Base-by-base conservation (phyloP, 2,329 filamentous ascomycete species). In the Harringtonia aguacate region DNA sequence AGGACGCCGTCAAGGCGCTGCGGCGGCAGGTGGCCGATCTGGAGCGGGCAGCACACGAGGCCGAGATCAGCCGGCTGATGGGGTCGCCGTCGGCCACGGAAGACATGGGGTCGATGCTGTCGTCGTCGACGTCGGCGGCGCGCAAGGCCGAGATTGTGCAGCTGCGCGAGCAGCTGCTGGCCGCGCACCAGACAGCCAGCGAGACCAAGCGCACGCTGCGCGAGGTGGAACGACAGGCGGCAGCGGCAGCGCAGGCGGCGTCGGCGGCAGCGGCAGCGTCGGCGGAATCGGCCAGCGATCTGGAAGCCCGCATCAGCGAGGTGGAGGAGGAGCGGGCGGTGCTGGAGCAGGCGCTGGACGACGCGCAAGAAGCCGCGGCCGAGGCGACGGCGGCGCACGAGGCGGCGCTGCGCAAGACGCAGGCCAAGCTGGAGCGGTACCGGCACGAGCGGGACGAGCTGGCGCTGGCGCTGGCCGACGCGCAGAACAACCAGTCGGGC, bases 11-110 rank as follows among this genome's bases (percentile, higher is more conserved):
- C 46, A 79, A 80, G 47, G 65, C 68, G 18, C 72, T 84, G 46
- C 84, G 82, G 58, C 70, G 73, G 39, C 74, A 81, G 46, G 72
- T 86, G 39, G 66, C 72, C 3, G 77, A 84, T 30, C 69, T 87
- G 15, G 82, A 86, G 56, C 73, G 73, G 34, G 75, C 81, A 46
- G 67, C 81, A 5, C 79, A 84, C 51, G 78, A 87, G 46, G 69
- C 74, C 7, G 50, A 79, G 37, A 68, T 79, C 34, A 71, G 72
- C 17, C 68, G 66, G 12, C 56, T 77, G 22, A 59, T 63, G 20
- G 50, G 53, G 30, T 67, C 69, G 13, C 68, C 69, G 3, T 65
- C 69, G 20, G 39, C 18, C 14, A 44, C 44, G 2, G 75, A 73
- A 9, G 53, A 59, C n/a, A 64, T 65, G 39, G 67, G 68, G n/a